Evolutionary conservation across 2,329 filamentous ascomycete genomes (phyloP).

Genomic region (Clonostachys rhizophaga): DNA sequence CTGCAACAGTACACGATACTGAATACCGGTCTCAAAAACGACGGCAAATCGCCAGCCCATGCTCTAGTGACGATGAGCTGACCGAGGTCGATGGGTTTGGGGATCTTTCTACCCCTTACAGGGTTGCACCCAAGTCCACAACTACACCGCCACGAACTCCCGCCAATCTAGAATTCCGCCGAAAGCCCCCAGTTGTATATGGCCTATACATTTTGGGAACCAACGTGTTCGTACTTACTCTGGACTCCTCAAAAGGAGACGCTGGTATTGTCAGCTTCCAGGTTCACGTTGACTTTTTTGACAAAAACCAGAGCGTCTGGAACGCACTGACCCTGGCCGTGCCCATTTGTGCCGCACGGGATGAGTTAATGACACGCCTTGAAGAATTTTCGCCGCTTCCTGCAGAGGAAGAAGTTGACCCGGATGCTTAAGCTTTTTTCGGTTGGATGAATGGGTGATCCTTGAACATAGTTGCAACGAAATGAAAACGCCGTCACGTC

Average conservation of each 20-base stretch:
- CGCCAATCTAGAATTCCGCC: constrained; percentile 12
- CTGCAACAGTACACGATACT: too few species aligned
- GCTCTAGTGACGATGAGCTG: neutral
- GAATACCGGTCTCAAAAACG: neutral
- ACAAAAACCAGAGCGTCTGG: constrained; percentile 34
- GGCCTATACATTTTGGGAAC: constrained; percentile 35
- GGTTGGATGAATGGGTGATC: too few species aligned
- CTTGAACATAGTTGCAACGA: too few species aligned
- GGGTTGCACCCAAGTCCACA: too few species aligned
- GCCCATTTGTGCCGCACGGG: constrained; percentile 30
- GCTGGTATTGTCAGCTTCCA: constrained; percentile 34
- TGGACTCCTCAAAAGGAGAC: constrained; percentile 27
- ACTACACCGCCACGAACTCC: neutral
- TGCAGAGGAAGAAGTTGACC: constrained; percentile 25
- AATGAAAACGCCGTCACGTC: too few species aligned
- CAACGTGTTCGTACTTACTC: constrained; percentile 30
- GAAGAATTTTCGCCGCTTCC: constrained; percentile 26
- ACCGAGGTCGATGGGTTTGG: neutral
- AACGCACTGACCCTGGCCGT: constrained; percentile 36
- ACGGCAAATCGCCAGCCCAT: neutral
- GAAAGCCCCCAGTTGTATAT: constrained; percentile 32
- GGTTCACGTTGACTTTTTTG: constrained; percentile 31
- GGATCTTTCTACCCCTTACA: neutral
- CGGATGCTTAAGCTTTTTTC: constrained; percentile 21
- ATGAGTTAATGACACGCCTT: constrained; percentile 25